phyloP scores from a whole-genome alignment of 2,329 filamentous ascomycete genomes.

The Pseudocercospora cruenta region DNA sequence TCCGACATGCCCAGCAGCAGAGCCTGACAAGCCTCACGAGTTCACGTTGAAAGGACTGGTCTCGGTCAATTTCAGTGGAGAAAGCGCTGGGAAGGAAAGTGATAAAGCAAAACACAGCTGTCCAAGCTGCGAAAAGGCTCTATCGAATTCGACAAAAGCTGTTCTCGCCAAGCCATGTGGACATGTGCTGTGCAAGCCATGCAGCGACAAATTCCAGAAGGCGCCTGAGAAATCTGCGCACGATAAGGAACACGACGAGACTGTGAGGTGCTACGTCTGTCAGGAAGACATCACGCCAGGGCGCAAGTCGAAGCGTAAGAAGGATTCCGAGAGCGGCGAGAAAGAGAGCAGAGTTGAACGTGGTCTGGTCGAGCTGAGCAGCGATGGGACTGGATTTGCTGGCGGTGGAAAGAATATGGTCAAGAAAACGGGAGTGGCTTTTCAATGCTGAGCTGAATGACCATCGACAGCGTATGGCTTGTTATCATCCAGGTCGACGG shows the following conservation, averaged over 20 bases:
- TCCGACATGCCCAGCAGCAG: constrained; percentile 74
- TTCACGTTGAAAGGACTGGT: constrained; percentile 80
- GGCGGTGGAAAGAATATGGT: constrained; percentile 83
- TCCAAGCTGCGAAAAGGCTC: constrained; percentile 80
- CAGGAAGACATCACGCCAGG: constrained; percentile 69
- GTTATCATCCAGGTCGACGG: too few relatives aligned
- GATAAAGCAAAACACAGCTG: constrained; percentile 62
- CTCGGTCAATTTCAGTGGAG: constrained; percentile 75
- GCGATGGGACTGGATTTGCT: constrained; percentile 91
- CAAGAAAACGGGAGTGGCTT: constrained; percentile 75
- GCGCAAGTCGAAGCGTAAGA: constrained; percentile 33
- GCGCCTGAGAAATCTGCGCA: constrained; percentile 62
- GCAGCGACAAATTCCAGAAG: constrained; percentile 80
- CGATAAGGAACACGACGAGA: constrained; percentile 57
- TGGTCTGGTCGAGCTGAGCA: constrained; percentile 77
- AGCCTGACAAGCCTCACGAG: constrained; percentile 66
- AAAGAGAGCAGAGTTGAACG: constrained; percentile 63
- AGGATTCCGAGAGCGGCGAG: constrained; percentile 26
- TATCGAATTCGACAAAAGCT: constrained; percentile 81
- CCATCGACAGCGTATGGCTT: not conserved
- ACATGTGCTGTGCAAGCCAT: constrained; percentile 85
- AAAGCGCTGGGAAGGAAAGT: constrained; percentile 53
- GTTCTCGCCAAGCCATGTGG: constrained; percentile 86
- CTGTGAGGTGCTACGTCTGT: constrained; percentile 79
- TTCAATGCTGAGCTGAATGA: constrained; percentile 66